Evolutionary conservation across 2,329 filamentous ascomycete genomes (phyloP).

Genomic region (Ascochyta lentis): DNA sequence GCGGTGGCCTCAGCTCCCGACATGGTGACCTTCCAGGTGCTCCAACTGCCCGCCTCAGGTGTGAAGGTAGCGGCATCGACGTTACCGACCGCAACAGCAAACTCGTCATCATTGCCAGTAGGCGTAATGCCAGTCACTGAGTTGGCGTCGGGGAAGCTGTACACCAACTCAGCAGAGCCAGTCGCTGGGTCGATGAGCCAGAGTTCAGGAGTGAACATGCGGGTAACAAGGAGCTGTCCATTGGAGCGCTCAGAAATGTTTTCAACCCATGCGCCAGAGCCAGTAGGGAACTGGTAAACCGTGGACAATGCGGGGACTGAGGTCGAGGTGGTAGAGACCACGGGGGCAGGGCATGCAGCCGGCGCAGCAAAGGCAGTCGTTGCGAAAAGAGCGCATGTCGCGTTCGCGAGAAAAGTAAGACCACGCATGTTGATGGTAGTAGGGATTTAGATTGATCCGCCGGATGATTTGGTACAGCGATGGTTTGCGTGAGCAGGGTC

Average conservation of each 20-base stretch:
- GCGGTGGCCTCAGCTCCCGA: slow-evolving; percentile 5
- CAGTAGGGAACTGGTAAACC: slow-evolving; percentile 12
- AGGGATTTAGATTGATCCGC: not conserved
- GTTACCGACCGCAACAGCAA: slow-evolving; percentile 19
- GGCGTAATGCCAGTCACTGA: slow-evolving; percentile 17
- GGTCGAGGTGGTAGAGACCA: not conserved
- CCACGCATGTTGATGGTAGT: slow-evolving; percentile 13
- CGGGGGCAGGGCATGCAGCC: slow-evolving; percentile 5
- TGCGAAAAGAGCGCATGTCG: slow-evolving; percentile 12
- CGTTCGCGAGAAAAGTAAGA: slow-evolving; percentile 6
- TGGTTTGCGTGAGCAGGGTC: slow-evolving; percentile 6
- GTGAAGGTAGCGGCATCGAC: slow-evolving; percentile 17
- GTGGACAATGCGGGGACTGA: slow-evolving; percentile 5
- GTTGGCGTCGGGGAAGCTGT: slow-evolving; percentile 15
- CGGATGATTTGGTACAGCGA: slow-evolving; percentile 6
- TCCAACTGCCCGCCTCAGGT: slow-evolving; percentile 15
- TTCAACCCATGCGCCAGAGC: slow-evolving; percentile 16
- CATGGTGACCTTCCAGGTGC: slow-evolving; percentile 14
- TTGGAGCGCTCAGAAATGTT: slow-evolving; percentile 18
- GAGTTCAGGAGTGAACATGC: slow-evolving; percentile 19
- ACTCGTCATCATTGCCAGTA: slow-evolving; percentile 14
- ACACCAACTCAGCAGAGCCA: slow-evolving; percentile 11
- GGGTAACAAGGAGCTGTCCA: slow-evolving; percentile 17
- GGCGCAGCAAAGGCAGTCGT: slow-evolving; percentile 5
- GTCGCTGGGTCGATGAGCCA: slow-evolving; percentile 14